Evolutionary conservation across 345 rosid genomes (phyloP).

Genomic region (Rhizophora apiculata): DNA sequence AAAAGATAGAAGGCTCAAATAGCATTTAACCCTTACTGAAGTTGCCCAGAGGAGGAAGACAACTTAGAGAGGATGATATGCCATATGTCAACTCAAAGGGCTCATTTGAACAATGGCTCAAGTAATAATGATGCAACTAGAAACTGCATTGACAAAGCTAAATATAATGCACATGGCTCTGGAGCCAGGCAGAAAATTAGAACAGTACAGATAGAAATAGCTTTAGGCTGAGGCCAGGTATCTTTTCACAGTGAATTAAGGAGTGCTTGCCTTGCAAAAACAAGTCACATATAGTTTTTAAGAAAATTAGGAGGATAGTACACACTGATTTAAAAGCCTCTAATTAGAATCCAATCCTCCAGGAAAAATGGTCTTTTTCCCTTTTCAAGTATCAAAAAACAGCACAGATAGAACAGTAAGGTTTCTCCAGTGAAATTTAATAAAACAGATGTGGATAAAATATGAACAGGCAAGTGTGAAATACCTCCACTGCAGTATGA

Average conservation of each 20-base stretch:
- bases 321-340: too few species aligned
- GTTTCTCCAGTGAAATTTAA: not conserved
- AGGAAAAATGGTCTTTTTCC: too few species aligned
- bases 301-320: too few species aligned
- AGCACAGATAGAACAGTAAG: not conserved
- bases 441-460: not conserved
- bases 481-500: constrained; percentile 97
- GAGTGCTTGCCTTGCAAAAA: too few species aligned
- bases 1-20: too few species aligned
- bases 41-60: not conserved
- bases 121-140: not conserved
- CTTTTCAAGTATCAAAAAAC: not conserved
- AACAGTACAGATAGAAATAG: not conserved
- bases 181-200: not conserved
- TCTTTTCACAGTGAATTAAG: too few species aligned
- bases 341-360: too few species aligned
- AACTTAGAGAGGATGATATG: not conserved
- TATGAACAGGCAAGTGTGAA: not conserved
- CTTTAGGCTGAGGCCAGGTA: too few species aligned
- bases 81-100: too few species aligned
- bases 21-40: not conserved
- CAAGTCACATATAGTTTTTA: too few species aligned
- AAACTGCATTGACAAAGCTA: not conserved
- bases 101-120: too few species aligned
- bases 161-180: not conserved